phyloP scores from a whole-genome alignment of 2,329 filamentous ascomycete genomes.

The Ceratocystis lukuohia region DNA sequence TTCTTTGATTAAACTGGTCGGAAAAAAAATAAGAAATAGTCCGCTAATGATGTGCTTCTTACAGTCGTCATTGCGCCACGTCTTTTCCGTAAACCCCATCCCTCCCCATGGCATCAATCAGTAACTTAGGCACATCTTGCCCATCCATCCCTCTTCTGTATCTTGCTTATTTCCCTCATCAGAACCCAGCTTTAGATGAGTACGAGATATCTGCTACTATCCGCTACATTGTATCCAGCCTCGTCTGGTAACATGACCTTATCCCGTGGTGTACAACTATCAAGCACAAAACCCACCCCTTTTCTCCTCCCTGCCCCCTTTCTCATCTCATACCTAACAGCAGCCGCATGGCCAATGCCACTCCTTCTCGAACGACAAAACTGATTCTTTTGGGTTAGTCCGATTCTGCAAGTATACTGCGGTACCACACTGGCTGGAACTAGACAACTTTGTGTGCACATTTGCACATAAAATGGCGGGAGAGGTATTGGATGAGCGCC shows the following conservation, averaged over 20 bases:
- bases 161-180: neutral
- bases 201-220: neutral
- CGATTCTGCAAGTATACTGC: neutral
- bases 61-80: too few relatives aligned
- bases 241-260: neutral
- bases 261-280: neutral
- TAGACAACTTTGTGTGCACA: neutral
- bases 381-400: neutral
- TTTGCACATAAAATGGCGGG: neutral
- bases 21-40: too few relatives aligned
- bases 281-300: neutral
- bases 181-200: neutral
- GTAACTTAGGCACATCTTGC: neutral
- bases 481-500: neutral
- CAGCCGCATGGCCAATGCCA: neutral
- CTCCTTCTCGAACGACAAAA: conserved; percentile 6
- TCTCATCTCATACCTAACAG: neutral
- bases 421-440: neutral
- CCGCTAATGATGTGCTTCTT: too few relatives aligned
- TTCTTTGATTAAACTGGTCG: too few relatives aligned
- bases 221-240: neutral
- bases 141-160: neutral
- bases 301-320: neutral
- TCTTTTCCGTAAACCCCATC: neutral
- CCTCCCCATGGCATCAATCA: neutral